These are phyloP conservation scores for Mytilinidion resinicola DNA, from an alignment of 495 filamentous ascomycete species.

Conservation along the genomic window DNA sequence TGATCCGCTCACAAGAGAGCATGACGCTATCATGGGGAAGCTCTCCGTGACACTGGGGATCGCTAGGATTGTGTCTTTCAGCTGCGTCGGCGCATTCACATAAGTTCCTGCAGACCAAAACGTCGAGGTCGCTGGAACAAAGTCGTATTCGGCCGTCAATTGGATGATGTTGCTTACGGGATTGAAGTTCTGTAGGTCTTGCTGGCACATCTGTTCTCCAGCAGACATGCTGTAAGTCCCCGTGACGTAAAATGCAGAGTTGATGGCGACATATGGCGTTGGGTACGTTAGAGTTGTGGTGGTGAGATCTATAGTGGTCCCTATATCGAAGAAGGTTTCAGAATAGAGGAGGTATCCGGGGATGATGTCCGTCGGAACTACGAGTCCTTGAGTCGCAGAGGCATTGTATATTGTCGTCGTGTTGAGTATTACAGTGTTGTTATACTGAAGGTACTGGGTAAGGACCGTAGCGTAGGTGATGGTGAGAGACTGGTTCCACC, in stretches of 20 bases:
- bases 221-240: background rate
- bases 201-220: background rate
- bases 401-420: conserved; percentile 5
- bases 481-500: conserved; percentile 3
- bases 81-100: background rate
- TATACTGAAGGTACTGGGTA: conserved; percentile 7
- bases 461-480: conserved; percentile 2
- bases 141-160: background rate
- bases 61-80: background rate
- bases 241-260: background rate
- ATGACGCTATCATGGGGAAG: background rate
- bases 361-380: background rate
- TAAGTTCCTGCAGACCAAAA: background rate
- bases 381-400: background rate
- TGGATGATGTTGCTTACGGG: background rate
- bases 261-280: background rate
- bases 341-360: background rate
- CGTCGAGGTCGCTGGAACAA: background rate
- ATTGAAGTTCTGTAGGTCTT: background rate
- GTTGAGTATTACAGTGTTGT: conserved; percentile 1
- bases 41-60: conserved; percentile 1
- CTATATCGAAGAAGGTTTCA: background rate
- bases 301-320: background rate
- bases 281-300: background rate
- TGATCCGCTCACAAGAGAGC: background rate